Evolutionary conservation across 345 rosid species (phyloP).

Genomic region (Fremontodendron californicum): DNA sequence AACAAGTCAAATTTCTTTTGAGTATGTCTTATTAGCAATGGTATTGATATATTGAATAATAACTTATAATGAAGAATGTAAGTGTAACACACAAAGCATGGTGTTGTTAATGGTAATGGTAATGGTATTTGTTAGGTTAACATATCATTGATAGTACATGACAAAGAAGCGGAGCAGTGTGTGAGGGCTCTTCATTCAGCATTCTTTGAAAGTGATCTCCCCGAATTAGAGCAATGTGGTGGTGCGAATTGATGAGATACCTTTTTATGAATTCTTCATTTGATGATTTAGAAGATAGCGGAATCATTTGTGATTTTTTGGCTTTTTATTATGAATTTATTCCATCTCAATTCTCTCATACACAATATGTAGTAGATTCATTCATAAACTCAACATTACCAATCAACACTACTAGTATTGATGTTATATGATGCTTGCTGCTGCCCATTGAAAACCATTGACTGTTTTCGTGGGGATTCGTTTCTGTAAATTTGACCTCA

Average conservation of each 20-base stretch:
- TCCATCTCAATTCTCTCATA: not conserved
- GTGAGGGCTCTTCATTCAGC: conserved; percentile 72
- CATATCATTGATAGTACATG: conserved; percentile 83
- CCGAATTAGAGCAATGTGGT: conserved; percentile 26
- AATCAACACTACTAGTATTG: not conserved
- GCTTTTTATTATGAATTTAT: not conserved
- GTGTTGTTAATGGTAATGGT: too few species aligned
- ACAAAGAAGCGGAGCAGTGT: conserved; percentile 77
- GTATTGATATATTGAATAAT: too few species aligned
- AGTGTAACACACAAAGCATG: not conserved
- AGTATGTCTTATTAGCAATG: not conserved
- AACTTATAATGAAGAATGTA: too few species aligned
- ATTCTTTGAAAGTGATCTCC: conserved; percentile 54
- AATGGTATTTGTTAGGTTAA: conserved; percentile 91
- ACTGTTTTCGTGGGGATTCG: not conserved
- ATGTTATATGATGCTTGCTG: not conserved
- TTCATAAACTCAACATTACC: not conserved
- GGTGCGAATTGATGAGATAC: not conserved
- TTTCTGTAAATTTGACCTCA: too few species aligned
- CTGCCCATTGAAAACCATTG: not conserved
- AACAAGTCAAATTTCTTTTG: too few species aligned
- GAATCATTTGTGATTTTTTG: too few species aligned
- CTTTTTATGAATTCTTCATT: too few species aligned
- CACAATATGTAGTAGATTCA: not conserved
- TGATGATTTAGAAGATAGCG: not conserved